Evolutionary conservation across 176 grass and related monocot genomes (phyloP), one percentile per base, ranked within the genome.

Genomic region (Aegilops longissima): DNA sequence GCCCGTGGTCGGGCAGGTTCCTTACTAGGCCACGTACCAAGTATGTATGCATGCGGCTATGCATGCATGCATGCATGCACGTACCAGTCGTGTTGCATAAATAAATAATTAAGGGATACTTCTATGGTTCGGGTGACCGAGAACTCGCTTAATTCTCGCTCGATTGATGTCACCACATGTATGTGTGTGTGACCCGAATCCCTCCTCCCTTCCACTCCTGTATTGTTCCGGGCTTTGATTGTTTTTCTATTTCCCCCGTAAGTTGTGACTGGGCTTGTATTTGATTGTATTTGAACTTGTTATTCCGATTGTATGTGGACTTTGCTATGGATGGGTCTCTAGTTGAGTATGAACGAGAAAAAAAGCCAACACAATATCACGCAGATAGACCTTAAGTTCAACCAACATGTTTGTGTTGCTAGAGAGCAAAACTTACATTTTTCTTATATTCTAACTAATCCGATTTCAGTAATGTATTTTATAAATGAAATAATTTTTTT

Each of bases 11-110:
- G 90, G 83, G 0, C 40, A 92, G 13, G 27, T 14, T 2, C 90
- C 90, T 3, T 92, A 86, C 34, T 70, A 70, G 34, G 66, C 31
- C 20, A 69, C 6, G 16, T 34, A 69, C 31, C 8, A 34, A 9
- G 7, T 34, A 34, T 9, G 27, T 27, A 27, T 27, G 27, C 27
- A 27, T 27, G 27, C 27, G 27, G 27, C 27, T 27, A 27, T 27
- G 27, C 27, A 27, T 27, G 66, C 6, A 31, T 33, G 29, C 29
- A 68, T 68, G 31, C 16, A 69, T 63, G n/a, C 23, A 63, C 3
- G n/a, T 20, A 69, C 31, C 3, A 35, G 27, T 1, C 18, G 9
- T 23, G 4, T 1, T 71, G 35, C 35, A 6, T 39, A 71, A 6
- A 12, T 42, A 13, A 72, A 42, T 72, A 72, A 72, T 39, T 9